A percentile compares a stretch with the other conserved stretches of the same genome.
Evolutionary conservation across 495 filamentous ascomycete genomes (phyloP).

Genomic region (Platismatia glauca): DNA sequence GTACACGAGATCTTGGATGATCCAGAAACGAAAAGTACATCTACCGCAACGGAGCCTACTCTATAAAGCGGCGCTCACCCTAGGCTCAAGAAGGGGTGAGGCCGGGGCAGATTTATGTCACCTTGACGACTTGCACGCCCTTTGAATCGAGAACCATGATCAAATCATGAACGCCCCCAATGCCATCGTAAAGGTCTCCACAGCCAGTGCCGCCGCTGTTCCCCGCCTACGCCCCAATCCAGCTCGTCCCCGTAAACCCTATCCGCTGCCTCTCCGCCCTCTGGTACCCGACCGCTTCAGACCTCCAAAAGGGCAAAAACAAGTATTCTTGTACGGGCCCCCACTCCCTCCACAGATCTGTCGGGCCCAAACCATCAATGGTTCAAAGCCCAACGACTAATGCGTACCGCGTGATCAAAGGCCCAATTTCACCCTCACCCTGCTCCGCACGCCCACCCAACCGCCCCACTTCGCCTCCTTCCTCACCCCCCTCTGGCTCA

Average conservation of each 20-base stretch:
- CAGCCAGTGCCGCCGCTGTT: background rate
- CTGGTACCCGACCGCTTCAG: slow-evolving; percentile 19
- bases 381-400: background rate
- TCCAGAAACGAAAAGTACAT: too few relatives aligned
- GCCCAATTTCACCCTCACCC: slow-evolving; percentile 58
- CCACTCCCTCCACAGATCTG: background rate
- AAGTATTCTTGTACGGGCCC: slow-evolving; percentile 21
- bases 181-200: background rate
- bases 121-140: background rate
- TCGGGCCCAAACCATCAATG: too few relatives aligned
- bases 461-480: slow-evolving; percentile 64
- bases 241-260: slow-evolving; percentile 7
- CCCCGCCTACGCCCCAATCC: slow-evolving; percentile 6
- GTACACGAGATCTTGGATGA: too few relatives aligned
- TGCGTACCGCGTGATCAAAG: slow-evolving; percentile 30
- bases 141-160: background rate
- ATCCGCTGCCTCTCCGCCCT: slow-evolving; percentile 20
- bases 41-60: too few relatives aligned
- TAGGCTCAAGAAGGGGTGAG: too few relatives aligned
- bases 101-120: too few relatives aligned
- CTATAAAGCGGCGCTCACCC: too few relatives aligned
- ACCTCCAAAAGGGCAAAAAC: slow-evolving; percentile 20
- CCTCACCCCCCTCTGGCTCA: slow-evolving; percentile 61
- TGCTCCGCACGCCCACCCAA: slow-evolving; percentile 52
- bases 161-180: background rate